Evolutionary conservation across 1,139 yeast species (phyloP), one percentile per base, ranked within the genome.

Genomic region (Diutina ranongensis): DNA sequence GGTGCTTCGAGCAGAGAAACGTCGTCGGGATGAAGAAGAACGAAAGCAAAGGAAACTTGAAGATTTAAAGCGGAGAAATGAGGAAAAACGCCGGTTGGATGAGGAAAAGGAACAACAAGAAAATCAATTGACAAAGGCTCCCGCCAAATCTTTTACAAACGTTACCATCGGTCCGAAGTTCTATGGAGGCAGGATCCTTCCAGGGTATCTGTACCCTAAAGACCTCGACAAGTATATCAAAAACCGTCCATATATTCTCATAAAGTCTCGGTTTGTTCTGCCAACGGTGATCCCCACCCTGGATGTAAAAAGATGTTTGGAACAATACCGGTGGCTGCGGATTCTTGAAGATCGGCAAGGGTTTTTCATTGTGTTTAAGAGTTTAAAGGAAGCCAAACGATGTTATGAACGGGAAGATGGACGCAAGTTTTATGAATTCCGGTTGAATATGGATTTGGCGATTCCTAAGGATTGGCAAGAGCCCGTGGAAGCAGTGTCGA

Each of bases 391-490:
- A 49, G 86, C 94, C 38, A 75, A 75, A 50, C 63, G 72, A 42
- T 85, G 95, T 54, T 80, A 76, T 55, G 69, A 72, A 35, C 68
- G 71, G 33, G 87, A 83, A 60, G 86, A 86, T 55, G 88, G 86
- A 1, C 64, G 72, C 20, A 62, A 63, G 21, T 68, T 79, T 38
- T 67, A 64, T 45, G 76, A 71, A 41, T 78, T 65, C 52, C 66
- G 68, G 41, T 57, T 79, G 62, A 68, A 61, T 48, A 80, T 81
- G 87, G 80, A 78, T 45, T 55, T 80, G 49, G 66, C 71, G 33
- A 59, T 72, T 4, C 76, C 78, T 3, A 65, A 64, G 51, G 48
- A 50, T 20, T 49, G 44, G 62, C 25, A 16, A 58, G 48, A n/a
- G 46, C 45, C 32, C 41, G 41, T 18, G 40, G 46, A 25, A 47